A percentile compares a stretch with the other conserved stretches of the same genome.
These are phyloP conservation scores for Paramecium primaurelia DNA, from an alignment of 73 alveolate species.

Conservation along the genomic window DNA sequence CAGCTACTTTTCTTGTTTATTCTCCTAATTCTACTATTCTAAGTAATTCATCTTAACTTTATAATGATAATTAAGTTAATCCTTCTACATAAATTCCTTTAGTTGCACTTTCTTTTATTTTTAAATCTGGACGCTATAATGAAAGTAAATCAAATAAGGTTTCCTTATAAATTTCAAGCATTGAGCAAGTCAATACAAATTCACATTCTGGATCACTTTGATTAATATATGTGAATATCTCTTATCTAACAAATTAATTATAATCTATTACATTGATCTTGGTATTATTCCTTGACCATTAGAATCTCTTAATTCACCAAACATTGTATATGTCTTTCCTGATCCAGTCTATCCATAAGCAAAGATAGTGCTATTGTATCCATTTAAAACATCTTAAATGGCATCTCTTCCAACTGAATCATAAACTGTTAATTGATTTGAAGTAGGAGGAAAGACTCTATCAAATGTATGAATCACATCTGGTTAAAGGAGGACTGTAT, in stretches of 20 bases:
- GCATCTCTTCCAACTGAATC: constrained; percentile 74
- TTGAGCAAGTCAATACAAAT: constrained; percentile 72
- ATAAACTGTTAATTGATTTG: constrained; percentile 75
- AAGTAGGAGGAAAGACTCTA: constrained; percentile 72
- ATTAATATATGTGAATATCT: constrained; percentile 64
- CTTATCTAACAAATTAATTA: background rate
- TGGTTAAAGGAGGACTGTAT: constrained; percentile 53
- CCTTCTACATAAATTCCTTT: constrained; percentile 86
- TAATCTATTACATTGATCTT: constrained; percentile 70
- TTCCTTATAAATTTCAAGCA: constrained; percentile 86
- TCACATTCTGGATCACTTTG: constrained; percentile 66
- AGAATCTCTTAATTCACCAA: constrained; percentile 87
- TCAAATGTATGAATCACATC: constrained; percentile 70
- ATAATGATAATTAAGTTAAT: constrained; percentile 54
- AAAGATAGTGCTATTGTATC: constrained; percentile 90
- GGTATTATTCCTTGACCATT: constrained; percentile 87
- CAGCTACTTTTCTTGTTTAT: constrained; percentile 72
- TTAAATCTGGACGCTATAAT: constrained; percentile 63
- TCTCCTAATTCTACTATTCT: constrained; percentile 70
- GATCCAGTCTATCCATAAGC: constrained; percentile 98
- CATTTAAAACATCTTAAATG: constrained; percentile 74
- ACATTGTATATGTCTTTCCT: constrained; percentile 97
- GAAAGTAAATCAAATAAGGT: constrained; percentile 69
- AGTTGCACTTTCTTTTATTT: constrained; percentile 74
- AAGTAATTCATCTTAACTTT: constrained; percentile 65